These are phyloP conservation scores for Magnolia sinica DNA, from an alignment of 164 flowering plant genomes.

Conservation along the genomic window DNA sequence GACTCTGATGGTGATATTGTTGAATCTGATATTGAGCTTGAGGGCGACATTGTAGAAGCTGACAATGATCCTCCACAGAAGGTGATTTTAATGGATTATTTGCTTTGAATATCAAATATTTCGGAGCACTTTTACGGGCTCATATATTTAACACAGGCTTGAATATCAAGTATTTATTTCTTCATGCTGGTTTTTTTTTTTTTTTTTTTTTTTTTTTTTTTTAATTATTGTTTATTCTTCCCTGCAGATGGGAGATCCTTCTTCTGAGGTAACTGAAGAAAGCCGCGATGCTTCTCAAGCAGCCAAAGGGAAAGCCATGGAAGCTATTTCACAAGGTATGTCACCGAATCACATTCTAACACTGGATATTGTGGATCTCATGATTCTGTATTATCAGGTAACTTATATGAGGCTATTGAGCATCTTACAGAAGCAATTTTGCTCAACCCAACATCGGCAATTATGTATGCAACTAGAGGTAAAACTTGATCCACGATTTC, in stretches of 20 bases:
- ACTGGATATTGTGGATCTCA: background rate
- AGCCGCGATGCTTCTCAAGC: slow-evolving; percentile 76
- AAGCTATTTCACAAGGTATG: slow-evolving; percentile 85
- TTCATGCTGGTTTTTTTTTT: background rate
- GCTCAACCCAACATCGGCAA: slow-evolving; percentile 89
- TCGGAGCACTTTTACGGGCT: background rate
- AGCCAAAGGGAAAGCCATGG: slow-evolving; percentile 79
- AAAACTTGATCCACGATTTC: slow-evolving; percentile 1
- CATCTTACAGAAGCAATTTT: slow-evolving; percentile 74
- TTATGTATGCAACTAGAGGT: slow-evolving; percentile 97
- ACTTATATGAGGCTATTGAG: slow-evolving; percentile 82
- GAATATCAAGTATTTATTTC: background rate
- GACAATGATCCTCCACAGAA: slow-evolving; percentile 89
- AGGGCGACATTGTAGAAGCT: slow-evolving; percentile 82
- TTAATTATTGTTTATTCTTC: background rate
- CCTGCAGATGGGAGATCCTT: slow-evolving; percentile 83
- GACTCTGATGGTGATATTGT: slow-evolving; percentile 57
- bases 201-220: too few species aligned
- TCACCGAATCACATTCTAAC: background rate
- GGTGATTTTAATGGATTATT: slow-evolving; percentile 30
- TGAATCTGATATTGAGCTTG: slow-evolving; percentile 89
- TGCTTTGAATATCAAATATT: background rate
- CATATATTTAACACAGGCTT: background rate
- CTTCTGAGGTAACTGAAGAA: slow-evolving; percentile 88
- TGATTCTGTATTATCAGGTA: slow-evolving; percentile 41